Evolutionary conservation across 148 eudicot genomes (phyloP).

Genomic region (Polygonum maritimum): DNA sequence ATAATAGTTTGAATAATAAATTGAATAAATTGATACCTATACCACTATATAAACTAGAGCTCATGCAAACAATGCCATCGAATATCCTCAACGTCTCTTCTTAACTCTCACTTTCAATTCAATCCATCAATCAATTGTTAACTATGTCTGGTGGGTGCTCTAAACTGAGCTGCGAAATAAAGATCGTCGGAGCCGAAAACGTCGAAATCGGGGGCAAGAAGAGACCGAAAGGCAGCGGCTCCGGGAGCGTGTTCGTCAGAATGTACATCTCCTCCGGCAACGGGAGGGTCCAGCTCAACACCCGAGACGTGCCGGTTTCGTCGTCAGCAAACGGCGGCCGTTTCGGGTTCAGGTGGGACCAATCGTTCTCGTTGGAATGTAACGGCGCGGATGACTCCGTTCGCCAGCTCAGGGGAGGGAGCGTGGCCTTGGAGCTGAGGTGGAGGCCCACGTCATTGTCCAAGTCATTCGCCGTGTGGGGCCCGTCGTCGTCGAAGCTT

Average conservation of each 20-base stretch:
- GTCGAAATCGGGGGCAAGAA: background rate
- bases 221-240: background rate
- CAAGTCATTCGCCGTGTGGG: background rate
- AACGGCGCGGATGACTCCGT: background rate
- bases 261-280: background rate
- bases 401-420: background rate
- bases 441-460: slow-evolving; percentile 1
- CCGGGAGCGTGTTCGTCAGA: background rate
- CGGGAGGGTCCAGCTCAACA: background rate
- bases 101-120: background rate
- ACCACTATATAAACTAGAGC: background rate
- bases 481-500: background rate
- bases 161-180: background rate
- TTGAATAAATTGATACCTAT: background rate
- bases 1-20: no score
- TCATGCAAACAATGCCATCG: background rate
- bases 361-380: background rate
- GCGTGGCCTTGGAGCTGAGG: slow-evolving; percentile 2
- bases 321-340: background rate
- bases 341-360: background rate
- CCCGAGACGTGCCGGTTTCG: background rate
- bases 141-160: background rate
- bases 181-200: background rate
- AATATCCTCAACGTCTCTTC: background rate
- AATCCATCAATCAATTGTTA: background rate